These are phyloP conservation scores for Penicillium ucsense DNA, from an alignment of 495 filamentous ascomycete species.

Conservation along the genomic window DNA sequence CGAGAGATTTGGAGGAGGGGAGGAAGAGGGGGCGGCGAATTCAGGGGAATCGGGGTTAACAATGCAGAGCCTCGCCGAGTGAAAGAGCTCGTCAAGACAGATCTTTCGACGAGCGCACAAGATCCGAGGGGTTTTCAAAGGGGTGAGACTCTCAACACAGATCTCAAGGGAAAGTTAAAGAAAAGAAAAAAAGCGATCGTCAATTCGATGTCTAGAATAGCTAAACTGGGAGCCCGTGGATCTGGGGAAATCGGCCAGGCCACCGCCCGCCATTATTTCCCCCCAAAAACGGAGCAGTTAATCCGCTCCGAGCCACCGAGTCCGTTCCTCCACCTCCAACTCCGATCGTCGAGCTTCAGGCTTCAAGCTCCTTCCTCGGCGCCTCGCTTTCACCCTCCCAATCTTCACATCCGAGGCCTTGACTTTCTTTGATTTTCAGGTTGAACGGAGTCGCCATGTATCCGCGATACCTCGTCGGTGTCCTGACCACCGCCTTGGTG, in stretches of 20 bases:
- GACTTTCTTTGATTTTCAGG: constrained; percentile 18
- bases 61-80: constrained; percentile 1
- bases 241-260: constrained; percentile 18
- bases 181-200: constrained; percentile 3
- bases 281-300: constrained; percentile 17
- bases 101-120: not conserved
- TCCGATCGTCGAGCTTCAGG: not conserved
- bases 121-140: not conserved
- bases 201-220: constrained; percentile 6
- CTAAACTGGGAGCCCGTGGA: constrained; percentile 6
- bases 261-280: constrained; percentile 2
- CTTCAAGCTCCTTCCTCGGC: constrained; percentile 13
- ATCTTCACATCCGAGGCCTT: constrained; percentile 9
- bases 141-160: not conserved
- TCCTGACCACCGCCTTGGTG: constrained; percentile 59
- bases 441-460: constrained; percentile 35
- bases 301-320: constrained; percentile 22
- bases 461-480: constrained; percentile 56
- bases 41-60: constrained; percentile 17
- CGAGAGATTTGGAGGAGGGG: not conserved
- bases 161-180: not conserved
- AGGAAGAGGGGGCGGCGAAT: constrained; percentile 6
- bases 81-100: not conserved
- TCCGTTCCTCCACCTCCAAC: constrained; percentile 12
- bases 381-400: constrained; percentile 1